phyloP scores from a whole-genome alignment of 73 alveolate species.

The Strombidium stylifer region DNA sequence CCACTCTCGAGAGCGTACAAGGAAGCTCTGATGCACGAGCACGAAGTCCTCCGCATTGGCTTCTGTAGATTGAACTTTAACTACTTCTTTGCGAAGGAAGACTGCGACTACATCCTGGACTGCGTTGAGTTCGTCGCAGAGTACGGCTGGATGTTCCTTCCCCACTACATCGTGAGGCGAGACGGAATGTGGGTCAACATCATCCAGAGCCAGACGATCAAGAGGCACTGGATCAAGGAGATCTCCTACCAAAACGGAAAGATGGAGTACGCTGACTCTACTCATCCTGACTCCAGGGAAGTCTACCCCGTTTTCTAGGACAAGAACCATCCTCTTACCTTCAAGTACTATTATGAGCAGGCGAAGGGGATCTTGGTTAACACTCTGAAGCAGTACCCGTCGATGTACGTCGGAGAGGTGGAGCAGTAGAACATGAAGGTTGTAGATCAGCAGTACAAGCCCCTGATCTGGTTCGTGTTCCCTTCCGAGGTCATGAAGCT shows the following conservation, averaged over 20 bases:
- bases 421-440: constrained; percentile 29
- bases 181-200: constrained; percentile 49
- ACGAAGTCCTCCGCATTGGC: constrained; percentile 92
- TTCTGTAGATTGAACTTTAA: constrained; percentile 83
- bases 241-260: constrained; percentile 37
- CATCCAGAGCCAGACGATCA: constrained; percentile 26
- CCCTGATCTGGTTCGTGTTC: constrained; percentile 60
- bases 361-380: no score
- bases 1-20: constrained; percentile 53
- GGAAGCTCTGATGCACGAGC: constrained; percentile 71
- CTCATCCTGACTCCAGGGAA: no score
- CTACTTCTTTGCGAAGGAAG: constrained; percentile 73
- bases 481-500: constrained; percentile 71
- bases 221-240: constrained; percentile 44
- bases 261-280: constrained; percentile 16
- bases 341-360: no score
- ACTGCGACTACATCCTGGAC: constrained; percentile 72
- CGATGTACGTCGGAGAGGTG: no score
- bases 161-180: constrained; percentile 67
- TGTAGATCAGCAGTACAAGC: constrained; percentile 47
- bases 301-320: no score
- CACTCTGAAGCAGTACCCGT: no score
- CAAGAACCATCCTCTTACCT: no score
- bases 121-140: constrained; percentile 80
- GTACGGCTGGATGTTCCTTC: constrained; percentile 77